phyloP scores from a whole-genome alignment of 1,284 basidiomycete species.

The Ceratobasidium theobromae region DNA sequence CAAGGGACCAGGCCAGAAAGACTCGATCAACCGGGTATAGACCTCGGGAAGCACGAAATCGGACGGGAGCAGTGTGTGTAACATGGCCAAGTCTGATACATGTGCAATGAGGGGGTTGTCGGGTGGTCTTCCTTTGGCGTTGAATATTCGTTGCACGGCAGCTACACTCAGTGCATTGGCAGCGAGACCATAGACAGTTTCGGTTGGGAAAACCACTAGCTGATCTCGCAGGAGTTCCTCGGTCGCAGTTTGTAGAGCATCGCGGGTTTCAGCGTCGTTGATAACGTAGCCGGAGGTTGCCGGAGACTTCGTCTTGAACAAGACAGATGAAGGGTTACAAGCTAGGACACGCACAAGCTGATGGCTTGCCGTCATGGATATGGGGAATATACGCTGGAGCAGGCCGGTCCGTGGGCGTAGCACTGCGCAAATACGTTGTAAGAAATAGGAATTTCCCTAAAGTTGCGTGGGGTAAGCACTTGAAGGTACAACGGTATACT shows the following conservation, averaged over 20 bases:
- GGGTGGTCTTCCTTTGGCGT: constrained; percentile 86
- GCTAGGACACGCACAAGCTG: neutral
- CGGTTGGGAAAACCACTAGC: constrained; percentile 89
- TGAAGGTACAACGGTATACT: too few relatives aligned
- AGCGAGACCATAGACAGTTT: constrained; percentile 97
- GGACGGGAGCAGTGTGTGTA: constrained; percentile 67
- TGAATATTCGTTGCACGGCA: constrained; percentile 78
- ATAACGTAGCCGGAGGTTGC: neutral
- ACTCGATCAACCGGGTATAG: constrained; percentile 72
- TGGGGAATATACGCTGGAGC: too few relatives aligned
- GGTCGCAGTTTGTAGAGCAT: neutral
- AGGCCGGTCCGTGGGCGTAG: too few relatives aligned
- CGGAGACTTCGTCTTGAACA: neutral
- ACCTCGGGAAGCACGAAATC: constrained; percentile 59
- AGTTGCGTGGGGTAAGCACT: too few relatives aligned
- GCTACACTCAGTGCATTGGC: constrained; percentile 72
- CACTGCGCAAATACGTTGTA: too few relatives aligned
- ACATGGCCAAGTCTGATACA: constrained; percentile 84
- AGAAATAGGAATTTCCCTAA: too few relatives aligned
- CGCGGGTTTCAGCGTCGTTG: neutral
- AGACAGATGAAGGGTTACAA: neutral
- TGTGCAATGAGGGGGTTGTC: constrained; percentile 99
- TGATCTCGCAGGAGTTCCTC: constrained; percentile 15
- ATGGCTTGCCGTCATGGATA: constrained; percentile 1
- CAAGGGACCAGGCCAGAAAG: constrained; percentile 95